Base-by-base conservation (phyloP, 179 eudicot species). In the Beta lomatogona region DNA sequence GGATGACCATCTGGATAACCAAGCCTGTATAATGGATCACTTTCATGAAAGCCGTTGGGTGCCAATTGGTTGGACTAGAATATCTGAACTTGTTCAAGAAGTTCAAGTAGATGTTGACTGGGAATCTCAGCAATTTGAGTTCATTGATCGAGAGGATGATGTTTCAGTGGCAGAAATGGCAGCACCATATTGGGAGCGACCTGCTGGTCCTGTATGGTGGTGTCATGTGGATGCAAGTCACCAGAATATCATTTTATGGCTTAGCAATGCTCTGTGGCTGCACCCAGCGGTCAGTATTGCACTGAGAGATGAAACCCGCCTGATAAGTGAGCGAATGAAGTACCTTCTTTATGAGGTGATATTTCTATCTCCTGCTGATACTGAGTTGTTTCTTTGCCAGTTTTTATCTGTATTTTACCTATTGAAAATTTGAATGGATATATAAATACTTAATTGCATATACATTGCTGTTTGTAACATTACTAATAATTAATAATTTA, bases 131-230 rank as follows among this genome's bases (percentile, higher is more conserved):
- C 89, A 88, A 75, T 78, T 90, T 81, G 90, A 91, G 60, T 85
- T 91, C 64, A 78, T 88, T 82, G 92, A 82, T 71, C 89, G 79
- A 82, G 99, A 96, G 77, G 93, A 93, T 80, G 94, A 94, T 77
- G 83, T 89, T 79, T 85, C 98, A 8, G 93, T 91, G 78, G 99
- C 99, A 76, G 98, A 96, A 82, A 80, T 96, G 84, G 99, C 97
- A 69, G 92, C 97, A 79, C 99, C 98, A 7, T 96, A 96, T 80
- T 94, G 94, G 96, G 93, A 96, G 88, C 87, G 93, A 77, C 93
- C 96, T 75, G 96, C 87, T 83, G 99, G 99, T 83, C 99, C 99
- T 46, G 87, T 83, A 74, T 96, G 98, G 99, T 96, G 99, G 99
- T 92, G 98, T 77, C 98, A 96, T 79, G 89, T 96, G 50, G 87